These are phyloP conservation scores for Heterobasidion annosum DNA, from an alignment of 1,284 basidiomycete genomes.

Conservation along the genomic window DNA sequence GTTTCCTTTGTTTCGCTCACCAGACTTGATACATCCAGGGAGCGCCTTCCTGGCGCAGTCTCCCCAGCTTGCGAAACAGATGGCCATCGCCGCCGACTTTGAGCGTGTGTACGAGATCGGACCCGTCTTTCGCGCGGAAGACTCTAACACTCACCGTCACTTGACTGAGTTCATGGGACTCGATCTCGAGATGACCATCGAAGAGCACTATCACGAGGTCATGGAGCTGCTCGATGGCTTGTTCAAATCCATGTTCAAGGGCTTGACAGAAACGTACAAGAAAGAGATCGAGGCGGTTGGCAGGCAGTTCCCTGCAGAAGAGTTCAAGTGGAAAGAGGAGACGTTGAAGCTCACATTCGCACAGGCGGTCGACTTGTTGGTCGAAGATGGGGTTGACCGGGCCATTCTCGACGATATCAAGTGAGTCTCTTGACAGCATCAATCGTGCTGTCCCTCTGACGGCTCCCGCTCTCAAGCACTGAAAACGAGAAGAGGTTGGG, in stretches of 20 bases:
- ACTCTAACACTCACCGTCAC: conserved; percentile 96
- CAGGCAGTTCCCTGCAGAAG: conserved; percentile 86
- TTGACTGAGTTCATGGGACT: conserved; percentile 98
- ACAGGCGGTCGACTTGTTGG: conserved; percentile 84
- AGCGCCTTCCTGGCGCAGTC: conserved; percentile 93
- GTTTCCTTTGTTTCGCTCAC: background rate
- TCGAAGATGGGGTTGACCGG: conserved; percentile 72
- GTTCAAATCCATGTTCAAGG: conserved; percentile 78
- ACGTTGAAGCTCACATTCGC: conserved; percentile 80
- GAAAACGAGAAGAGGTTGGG: conserved; percentile 92
- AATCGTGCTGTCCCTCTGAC: conserved; percentile 1
- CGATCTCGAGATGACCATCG: conserved; percentile 98
- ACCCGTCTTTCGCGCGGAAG: conserved; percentile 95
- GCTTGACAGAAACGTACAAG: conserved; percentile 68
- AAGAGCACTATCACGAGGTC: conserved; percentile 97
- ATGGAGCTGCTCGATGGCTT: conserved; percentile 82
- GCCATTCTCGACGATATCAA: conserved; percentile 81
- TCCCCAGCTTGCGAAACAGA: conserved; percentile 97
- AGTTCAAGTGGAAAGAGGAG: conserved; percentile 83
- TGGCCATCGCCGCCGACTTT: conserved; percentile 98
- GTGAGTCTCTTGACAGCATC: conserved; percentile 30
- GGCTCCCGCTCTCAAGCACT: conserved; percentile 44
- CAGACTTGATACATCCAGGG: conserved; percentile 33
- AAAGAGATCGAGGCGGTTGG: conserved; percentile 79
- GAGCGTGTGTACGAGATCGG: conserved; percentile 98